Evolutionary conservation across 2,329 filamentous ascomycete species (phyloP).

Genomic region (Trichoderma citrinoviride): DNA sequence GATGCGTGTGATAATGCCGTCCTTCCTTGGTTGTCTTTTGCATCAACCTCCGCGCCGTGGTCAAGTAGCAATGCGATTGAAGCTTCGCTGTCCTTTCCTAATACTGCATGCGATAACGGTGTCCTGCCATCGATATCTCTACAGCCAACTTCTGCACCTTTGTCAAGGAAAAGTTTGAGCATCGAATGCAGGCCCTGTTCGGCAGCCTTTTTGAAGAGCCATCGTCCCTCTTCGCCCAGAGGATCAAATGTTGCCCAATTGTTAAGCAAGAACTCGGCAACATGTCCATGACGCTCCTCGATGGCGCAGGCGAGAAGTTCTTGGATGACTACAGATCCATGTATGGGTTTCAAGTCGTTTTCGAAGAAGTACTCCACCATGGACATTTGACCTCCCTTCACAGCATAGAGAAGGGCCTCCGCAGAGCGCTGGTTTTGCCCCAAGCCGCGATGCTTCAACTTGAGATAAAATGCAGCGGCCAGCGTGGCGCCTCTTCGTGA

Average conservation of each 20-base stretch:
- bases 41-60: background rate
- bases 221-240: accelerated
- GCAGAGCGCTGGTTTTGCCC: accelerated
- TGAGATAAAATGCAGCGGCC: background rate
- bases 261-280: background rate
- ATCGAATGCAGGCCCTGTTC: background rate
- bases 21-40: background rate
- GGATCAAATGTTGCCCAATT: background rate
- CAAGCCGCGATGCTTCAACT: too few species aligned
- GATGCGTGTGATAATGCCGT: background rate
- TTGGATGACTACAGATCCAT: background rate
- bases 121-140: too few species aligned
- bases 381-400: background rate
- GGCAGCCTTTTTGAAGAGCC: background rate
- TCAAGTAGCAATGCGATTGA: too few species aligned
- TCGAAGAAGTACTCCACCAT: background rate
- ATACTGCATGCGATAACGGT: too few species aligned
- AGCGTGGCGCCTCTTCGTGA: background rate
- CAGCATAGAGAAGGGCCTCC: background rate
- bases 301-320: background rate
- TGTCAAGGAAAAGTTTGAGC: too few species aligned
- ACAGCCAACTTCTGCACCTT: too few species aligned
- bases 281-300: background rate
- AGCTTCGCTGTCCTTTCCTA: too few species aligned
- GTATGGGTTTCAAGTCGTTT: background rate